A percentile compares a stretch with the other conserved stretches of the same genome.
phyloP scores from a whole-genome alignment of 2,329 filamentous ascomycete genomes.

The Cryphonectria japonica region DNA sequence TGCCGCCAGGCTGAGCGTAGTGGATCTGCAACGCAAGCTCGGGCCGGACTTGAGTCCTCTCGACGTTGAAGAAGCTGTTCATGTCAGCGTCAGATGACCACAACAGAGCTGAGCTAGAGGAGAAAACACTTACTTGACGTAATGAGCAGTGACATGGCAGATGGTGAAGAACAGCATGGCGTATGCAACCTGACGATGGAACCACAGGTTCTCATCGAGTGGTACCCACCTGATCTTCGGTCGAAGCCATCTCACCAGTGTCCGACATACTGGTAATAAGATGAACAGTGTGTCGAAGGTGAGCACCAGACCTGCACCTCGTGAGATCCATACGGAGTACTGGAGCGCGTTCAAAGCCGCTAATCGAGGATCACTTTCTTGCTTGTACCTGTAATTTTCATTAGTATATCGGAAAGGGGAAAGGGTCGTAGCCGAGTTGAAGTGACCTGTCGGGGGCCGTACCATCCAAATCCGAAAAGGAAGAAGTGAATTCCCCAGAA shows the following conservation, averaged over 20 bases:
- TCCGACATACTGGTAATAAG: constrained; percentile 91
- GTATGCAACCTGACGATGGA: constrained; percentile 94
- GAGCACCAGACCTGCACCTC: constrained; percentile 86
- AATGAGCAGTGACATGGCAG: constrained; percentile 79
- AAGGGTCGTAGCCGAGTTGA: background rate
- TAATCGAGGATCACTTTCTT: constrained; percentile 68
- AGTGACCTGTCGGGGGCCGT: constrained; percentile 40
- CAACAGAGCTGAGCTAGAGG: background rate
- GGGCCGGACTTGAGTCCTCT: constrained; percentile 79
- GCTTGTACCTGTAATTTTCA: constrained; percentile 68
- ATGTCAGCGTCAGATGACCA: background rate
- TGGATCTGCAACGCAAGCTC: constrained; percentile 87
- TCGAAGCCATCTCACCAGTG: constrained; percentile 79
- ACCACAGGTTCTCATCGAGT: constrained; percentile 96
- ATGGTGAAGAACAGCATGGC: constrained; percentile 81
- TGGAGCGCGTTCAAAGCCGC: constrained; percentile 78
- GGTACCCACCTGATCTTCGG: constrained; percentile 88
- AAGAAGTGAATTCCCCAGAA: constrained; percentile 81
- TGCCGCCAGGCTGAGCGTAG: constrained; percentile 84
- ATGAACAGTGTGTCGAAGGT: constrained; percentile 86
- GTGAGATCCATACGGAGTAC: constrained; percentile 94
- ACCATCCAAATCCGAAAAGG: constrained; percentile 88
- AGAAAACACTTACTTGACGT: constrained; percentile 75
- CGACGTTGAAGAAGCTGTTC: constrained; percentile 90
- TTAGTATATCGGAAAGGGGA: constrained; percentile 31